These are phyloP conservation scores for Gymnopilus dilepis DNA, from an alignment of 768 basidiomycete genomes.

Conservation along the genomic window DNA sequence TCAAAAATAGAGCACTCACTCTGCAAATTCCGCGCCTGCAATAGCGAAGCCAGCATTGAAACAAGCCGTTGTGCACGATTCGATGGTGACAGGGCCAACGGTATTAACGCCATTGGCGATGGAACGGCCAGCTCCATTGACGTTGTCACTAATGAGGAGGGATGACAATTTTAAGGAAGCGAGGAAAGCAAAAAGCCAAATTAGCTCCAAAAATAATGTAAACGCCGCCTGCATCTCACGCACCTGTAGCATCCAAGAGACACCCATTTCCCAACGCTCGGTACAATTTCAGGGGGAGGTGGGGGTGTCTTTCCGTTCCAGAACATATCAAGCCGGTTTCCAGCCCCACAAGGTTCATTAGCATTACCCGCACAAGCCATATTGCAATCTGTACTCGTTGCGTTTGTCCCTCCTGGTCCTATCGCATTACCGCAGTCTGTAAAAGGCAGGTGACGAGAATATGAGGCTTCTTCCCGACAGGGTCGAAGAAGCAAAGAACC, in stretches of 20 bases:
- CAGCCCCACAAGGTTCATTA: constrained; percentile 64
- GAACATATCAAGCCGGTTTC: constrained; percentile 63
- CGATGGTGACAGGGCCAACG: constrained; percentile 52
- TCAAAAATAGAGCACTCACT: constrained; percentile 29
- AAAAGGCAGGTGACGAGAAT: constrained; percentile 2
- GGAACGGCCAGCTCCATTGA: constrained; percentile 47
- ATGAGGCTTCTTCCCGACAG: neutral
- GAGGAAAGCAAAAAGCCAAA: neutral
- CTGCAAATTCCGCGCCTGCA: constrained; percentile 46
- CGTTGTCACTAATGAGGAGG: constrained; percentile 48
- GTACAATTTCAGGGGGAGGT: constrained; percentile 54
- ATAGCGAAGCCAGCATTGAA: constrained; percentile 52
- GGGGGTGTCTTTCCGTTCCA: constrained; percentile 66
- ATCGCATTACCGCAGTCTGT: constrained; percentile 70
- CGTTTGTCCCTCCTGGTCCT: constrained; percentile 48
- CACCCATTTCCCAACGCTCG: constrained; percentile 65
- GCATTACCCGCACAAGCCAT: constrained; percentile 65
- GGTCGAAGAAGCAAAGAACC: constrained; percentile 15
- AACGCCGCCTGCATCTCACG: constrained; percentile 14
- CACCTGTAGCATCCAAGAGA: constrained; percentile 79
- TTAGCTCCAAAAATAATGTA: neutral
- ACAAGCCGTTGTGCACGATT: constrained; percentile 65
- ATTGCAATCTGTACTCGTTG: constrained; percentile 59
- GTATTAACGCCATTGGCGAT: constrained; percentile 42
- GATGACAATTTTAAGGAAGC: neutral